Evolutionary conservation across 225 moss, liverwort and hornwort genomes (phyloP).

Genomic region (Ulota crispa): DNA sequence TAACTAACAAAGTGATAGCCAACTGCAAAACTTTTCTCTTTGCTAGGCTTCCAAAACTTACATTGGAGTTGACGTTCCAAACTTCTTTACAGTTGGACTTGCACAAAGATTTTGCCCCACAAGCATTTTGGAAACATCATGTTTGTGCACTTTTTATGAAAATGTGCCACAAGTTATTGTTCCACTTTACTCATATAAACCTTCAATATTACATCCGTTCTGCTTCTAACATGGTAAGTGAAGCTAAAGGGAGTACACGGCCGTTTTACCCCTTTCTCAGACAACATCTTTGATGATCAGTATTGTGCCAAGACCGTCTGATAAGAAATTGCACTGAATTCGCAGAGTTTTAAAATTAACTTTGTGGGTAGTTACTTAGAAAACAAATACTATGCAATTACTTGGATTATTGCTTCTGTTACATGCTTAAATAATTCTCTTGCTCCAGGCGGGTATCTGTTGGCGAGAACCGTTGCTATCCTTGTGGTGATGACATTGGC

Average conservation of each 20-base stretch:
- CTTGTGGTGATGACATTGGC: constrained; percentile 76
- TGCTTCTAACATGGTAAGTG: background rate
- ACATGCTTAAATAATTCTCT: background rate
- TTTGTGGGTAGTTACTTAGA: too few species aligned
- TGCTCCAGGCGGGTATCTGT: constrained; percentile 62
- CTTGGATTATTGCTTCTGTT: background rate
- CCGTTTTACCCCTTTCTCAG: background rate
- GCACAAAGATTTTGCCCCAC: too few species aligned
- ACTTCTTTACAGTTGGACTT: too few species aligned
- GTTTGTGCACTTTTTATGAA: too few species aligned
- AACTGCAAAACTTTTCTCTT: too few species aligned
- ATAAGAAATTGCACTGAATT: background rate
- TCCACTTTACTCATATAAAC: background rate
- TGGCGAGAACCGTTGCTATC: constrained; percentile 68
- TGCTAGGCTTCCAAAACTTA: too few species aligned
- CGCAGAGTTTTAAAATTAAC: background rate
- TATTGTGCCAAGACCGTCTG: background rate
- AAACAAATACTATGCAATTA: background rate
- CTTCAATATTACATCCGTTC: background rate
- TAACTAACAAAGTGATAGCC: too few species aligned
- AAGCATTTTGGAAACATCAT: too few species aligned
- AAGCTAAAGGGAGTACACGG: background rate
- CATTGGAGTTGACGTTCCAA: too few species aligned
- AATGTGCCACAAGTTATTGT: too few species aligned
- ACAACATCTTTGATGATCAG: background rate